Evolutionary conservation across 257 asterid genomes (phyloP), one percentile per base, ranked within the genome.

Genomic region (Capsicum pubescens): DNA sequence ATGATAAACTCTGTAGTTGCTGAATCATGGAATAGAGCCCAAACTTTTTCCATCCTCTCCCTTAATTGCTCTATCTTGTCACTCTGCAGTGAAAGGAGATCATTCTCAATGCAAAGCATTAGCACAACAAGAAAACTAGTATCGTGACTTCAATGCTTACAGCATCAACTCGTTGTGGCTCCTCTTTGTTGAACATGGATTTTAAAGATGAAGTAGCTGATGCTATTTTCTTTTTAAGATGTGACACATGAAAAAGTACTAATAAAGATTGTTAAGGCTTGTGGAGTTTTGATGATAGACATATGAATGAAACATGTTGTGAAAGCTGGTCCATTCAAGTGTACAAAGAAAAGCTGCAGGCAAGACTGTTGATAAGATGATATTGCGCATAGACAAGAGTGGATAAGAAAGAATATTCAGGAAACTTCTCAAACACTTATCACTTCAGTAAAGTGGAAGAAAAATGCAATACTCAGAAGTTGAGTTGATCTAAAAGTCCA

Each of bases 1-100:
- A 90, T 91, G 85, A 94, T 90, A 86, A 94, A 93, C 85, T 94
- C 98, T n/a, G 94, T 94, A 83, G 90, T 85, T 88, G 86, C 90
- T 0, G 93, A 11, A 83, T 94, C 90, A 44, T 84, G 95, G 84
- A 94, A 93, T 80, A 94, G 97, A 87, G 92, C 94, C 82, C 95
- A 90, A 82, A 93, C 97, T 87, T 93, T 93, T 60, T 83, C 86
- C 92, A 94, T 92, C 86, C 89, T 89, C 89, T 89, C 90, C 87
- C 93, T 90, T 82, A 91, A 85, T 82, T 88, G 87, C 88, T 94
- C 94, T 72, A 94, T 91, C 86, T 85, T 87, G 90, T 88, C 93
- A 88, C 76, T 86, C 95, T 92, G 88, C 87, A 87, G 32, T 79
- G 52, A 2, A 68, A 8, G 77, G 82, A 36, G 21, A 81, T 46